Base-by-base conservation (phyloP, 345 rosid genomes). In the Pugionium dolabratum region DNA sequence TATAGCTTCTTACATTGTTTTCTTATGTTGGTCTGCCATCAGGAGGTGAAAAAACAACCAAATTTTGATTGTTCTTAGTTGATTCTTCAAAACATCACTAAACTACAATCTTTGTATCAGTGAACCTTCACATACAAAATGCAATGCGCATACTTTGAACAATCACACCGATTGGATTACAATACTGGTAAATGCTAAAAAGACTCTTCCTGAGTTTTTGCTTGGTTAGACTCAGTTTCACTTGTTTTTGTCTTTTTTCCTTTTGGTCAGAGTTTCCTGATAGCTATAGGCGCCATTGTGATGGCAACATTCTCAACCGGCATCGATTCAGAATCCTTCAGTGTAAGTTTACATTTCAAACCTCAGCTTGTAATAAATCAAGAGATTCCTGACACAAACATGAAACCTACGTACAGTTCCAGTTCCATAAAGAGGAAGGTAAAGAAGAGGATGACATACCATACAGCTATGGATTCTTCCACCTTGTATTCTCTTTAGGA, bases 291-390 rank as follows among this genome's bases (percentile, higher is more conserved):
- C 52, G 89, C 95, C 45, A 81, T 84, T 42, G 98, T 92, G 71
- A 81, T 84, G 76, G 93, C 96, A 52, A 92, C 96, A 32, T 92
- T 89, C 78, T 92, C 98, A 36, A 92, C 98, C 0, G 96, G 96
- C 48, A 82, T 92, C 10, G 98, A 87, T 65, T 92, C 96, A 11
- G 81, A 89, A 62, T 85, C 95, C 7, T 92, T 92, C 74, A 84
- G 82, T 83, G 96, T 90, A 74, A 47, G 67, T 64, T 54, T 11
- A 25, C 1, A 31, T 27, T 7, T 6, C 25, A 46, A 27, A 3
- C 36, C 45, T 41, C 62, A 63, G 31, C 11, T 33, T 32, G 0
- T 26, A 26, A 18, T 32, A 26, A 35, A 32, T 6, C 31, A 58
- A 27, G 2, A 7, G 1, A 10, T 62, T 52, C 26, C 3, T 41